Base-by-base conservation (phyloP, 306 rosid species). In the Delonix regia region DNA sequence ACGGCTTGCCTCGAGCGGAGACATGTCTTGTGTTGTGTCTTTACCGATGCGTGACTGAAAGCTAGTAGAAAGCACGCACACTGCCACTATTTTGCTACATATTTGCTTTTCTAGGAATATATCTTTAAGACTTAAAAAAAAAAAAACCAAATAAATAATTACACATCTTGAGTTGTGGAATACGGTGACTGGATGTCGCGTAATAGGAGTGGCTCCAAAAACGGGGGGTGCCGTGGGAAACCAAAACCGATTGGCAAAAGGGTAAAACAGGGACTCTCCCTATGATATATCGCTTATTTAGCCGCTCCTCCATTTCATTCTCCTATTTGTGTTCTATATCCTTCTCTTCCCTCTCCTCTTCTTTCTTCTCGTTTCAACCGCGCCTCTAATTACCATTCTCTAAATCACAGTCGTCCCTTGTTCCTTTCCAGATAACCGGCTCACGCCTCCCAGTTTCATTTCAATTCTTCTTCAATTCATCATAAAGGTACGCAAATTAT, bases 221-320 rank as follows among this genome's bases (percentile, higher is more conserved):
- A 36, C 70, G 0, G 28, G 48, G 69, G 70, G 48, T 36, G 70
- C 70, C 70, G 28, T 64, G 47, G 70, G 2, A 64, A 34, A 28
- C 10, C 66, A 0, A 27, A 28, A 0, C 39, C 10, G 13, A 4
- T 56, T 36, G 0, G 0, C 8, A 53, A 19, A 19, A n/a, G 3
- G n/a, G 24, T 0, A 18, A 51, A 18, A 51, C 56, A 49, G 22
- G 3, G 67, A 22, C 3, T 0, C 6, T 1, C 1, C 8, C 7
- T 13, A 10, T 34, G 6, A 39, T 39, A 4, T 1, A 3, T 7
- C 44, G 3, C 6, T 9, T 7, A 39, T 39, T 39, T 3, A 42
- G 9, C 13, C 47, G 13, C 47, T 10, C 14, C 12, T 42, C 13
- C 47, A 42, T 1, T 30, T 30, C 33, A 30, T 30, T 30, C 33